Evolutionary conservation across 2,329 filamentous ascomycete genomes (phyloP).

Genomic region (Sclerotinia nivalis): DNA sequence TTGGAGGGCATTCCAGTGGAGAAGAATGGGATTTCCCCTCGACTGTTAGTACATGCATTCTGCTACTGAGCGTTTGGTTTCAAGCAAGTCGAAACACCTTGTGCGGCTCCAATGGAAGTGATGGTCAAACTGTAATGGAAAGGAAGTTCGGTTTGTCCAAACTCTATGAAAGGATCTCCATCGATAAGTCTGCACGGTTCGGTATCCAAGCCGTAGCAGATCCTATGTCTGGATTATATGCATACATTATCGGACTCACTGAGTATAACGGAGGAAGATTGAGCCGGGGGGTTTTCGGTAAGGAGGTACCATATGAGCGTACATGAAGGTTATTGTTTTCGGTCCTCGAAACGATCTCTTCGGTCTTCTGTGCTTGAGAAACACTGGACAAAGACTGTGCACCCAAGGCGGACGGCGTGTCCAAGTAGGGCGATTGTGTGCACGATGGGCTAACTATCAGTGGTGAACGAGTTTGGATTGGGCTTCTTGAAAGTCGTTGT

Average conservation of each 20-base stretch:
- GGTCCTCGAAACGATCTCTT: slow-evolving; percentile 4
- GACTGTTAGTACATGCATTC: neutral
- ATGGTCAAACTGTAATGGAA: neutral
- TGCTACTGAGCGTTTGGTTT: neutral
- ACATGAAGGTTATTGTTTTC: neutral
- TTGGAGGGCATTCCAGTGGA: neutral
- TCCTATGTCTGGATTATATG: neutral
- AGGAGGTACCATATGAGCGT: neutral
- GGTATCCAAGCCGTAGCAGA: neutral
- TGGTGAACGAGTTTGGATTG: neutral
- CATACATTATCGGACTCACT: neutral
- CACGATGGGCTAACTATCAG: neutral
- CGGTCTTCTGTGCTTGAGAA: slow-evolving; percentile 4
- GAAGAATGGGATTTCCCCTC: neutral
- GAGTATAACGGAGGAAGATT: neutral
- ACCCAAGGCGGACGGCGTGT: neutral
- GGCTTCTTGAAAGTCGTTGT: neutral
- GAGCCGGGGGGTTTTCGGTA: neutral
- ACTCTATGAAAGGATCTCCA: neutral
- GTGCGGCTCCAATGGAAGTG: neutral
- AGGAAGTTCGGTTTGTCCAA: neutral
- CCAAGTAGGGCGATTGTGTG: neutral
- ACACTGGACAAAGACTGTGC: slow-evolving; percentile 4
- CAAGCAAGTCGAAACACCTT: neutral
- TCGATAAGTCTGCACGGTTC: neutral